Evolutionary conservation across 306 rosid genomes (phyloP).

Genomic region (Astragalus glycyphyllos): DNA sequence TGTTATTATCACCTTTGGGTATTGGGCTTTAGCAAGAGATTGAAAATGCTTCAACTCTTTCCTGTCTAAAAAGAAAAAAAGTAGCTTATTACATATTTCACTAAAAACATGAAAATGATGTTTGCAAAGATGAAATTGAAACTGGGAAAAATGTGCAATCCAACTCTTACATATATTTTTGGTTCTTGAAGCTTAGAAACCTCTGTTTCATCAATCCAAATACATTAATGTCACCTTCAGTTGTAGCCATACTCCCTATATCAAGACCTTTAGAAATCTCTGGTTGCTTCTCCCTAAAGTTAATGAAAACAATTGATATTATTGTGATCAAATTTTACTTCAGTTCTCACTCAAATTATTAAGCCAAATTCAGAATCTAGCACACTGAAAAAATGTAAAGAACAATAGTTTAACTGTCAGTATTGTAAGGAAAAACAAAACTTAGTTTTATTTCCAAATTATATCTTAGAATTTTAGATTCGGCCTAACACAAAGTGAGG

Average conservation of each 20-base stretch:
- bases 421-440: too few species aligned
- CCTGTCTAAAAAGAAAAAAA: constrained; percentile 54
- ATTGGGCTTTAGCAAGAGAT: constrained; percentile 74
- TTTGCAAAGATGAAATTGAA: constrained; percentile 18
- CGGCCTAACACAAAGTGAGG: too few species aligned
- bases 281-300: constrained; percentile 47
- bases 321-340: too few species aligned
- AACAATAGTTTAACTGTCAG: too few species aligned
- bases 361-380: too few species aligned
- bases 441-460: too few species aligned
- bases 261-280: constrained; percentile 42
- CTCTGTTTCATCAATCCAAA: constrained; percentile 73
- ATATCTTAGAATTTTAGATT: too few species aligned
- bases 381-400: too few species aligned
- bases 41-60: constrained; percentile 68
- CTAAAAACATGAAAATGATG: constrained; percentile 2
- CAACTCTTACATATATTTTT: constrained; percentile 67
- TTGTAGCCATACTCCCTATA: constrained; percentile 43
- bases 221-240: constrained; percentile 46
- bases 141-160: constrained; percentile 6
- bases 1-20: constrained; percentile 68
- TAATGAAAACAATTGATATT: constrained; percentile 13
- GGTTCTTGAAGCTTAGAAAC: constrained; percentile 73
- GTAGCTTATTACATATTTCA: constrained; percentile 20
- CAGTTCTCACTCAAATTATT: too few species aligned